Evolutionary conservation across 768 basidiomycete genomes (phyloP), one percentile per base, ranked within the genome.

Genomic region (Obba rivulosa): DNA sequence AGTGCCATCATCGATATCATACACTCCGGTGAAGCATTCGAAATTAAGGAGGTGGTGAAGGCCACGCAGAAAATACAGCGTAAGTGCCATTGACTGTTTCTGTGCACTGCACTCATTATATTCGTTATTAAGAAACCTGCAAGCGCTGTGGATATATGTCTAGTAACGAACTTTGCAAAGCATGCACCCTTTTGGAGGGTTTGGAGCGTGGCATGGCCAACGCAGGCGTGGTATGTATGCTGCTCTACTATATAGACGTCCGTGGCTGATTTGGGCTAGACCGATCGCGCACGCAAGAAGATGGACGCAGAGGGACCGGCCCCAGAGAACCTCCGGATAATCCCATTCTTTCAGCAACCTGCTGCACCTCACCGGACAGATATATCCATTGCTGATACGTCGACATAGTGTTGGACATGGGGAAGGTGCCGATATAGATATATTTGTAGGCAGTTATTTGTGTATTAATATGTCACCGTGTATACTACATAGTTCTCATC

Each of bases 1-100:
- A 92, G 87, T 60, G 91, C 91, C 1, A 96, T 99, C 55, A 91
- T 99, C 53, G 96, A 99, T 64, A 95, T 98, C 51, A 96, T 98
- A 23, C 92, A 96, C 65, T 93, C 89, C 0, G 94, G 94, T 7
- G 94, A 97, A 62, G 85, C 88, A 1, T 93, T 93, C 57, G 89
- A 92, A 62, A 71, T 94, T 18, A 81, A 78, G 54, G 86, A 91
- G 41, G 87, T 87, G 54, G 79, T 94, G n/a, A 89, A 84, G 60
- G 83, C 83, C 11, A 78, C 79, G 0, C 87, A 92, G 64, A 92
- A 92, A 63, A 66, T 74, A 23, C 89, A 93, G 66, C 89, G 93
- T 95, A 67, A 65, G 86, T 72, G 1, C 34, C 43, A n/a, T 21
- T 43, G 18, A 28, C 14, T n/a, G n/a, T n/a, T n/a, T 31, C 13